Conservation (phyloP, 306 rosid genomes). For the Cucumis hystrix region DNA sequence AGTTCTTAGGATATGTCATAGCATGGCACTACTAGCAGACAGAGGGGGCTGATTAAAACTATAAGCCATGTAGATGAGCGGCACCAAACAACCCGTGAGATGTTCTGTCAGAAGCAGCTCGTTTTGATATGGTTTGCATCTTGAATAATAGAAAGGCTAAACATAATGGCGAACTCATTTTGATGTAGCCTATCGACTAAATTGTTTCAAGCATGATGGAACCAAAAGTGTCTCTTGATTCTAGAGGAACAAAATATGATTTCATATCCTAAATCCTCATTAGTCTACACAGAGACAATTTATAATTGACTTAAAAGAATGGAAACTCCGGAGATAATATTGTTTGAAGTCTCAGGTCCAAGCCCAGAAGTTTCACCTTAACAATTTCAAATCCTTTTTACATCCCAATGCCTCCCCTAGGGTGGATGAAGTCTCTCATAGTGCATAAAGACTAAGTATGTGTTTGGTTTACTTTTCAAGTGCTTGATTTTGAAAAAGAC, state of each 20-base stretch:
- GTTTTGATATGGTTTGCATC: neutral
- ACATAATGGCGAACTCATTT: neutral
- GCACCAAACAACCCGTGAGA: neutral
- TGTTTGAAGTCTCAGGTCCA: neutral
- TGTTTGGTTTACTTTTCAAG: no score
- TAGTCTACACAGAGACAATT: neutral
- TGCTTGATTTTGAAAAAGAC: no score
- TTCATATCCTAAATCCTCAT: neutral
- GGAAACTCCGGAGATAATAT: neutral
- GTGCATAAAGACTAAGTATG: neutral
- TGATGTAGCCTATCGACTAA: neutral
- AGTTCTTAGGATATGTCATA: neutral
- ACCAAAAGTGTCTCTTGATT: neutral
- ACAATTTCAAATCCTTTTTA: neutral
- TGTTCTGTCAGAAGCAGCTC: neutral
- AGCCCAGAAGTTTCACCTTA: neutral
- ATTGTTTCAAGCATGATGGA: neutral
- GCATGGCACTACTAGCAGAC: neutral
- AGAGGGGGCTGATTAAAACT: neutral
- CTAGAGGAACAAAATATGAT: neutral
- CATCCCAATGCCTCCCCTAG: neutral
- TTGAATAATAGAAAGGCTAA: neutral
- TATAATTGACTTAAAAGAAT: neutral
- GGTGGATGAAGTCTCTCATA: neutral
- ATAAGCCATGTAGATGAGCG: neutral